These are phyloP conservation scores for Epichloe sylvatica DNA, from an alignment of 2,329 filamentous ascomycete species.

Conservation along the genomic window DNA sequence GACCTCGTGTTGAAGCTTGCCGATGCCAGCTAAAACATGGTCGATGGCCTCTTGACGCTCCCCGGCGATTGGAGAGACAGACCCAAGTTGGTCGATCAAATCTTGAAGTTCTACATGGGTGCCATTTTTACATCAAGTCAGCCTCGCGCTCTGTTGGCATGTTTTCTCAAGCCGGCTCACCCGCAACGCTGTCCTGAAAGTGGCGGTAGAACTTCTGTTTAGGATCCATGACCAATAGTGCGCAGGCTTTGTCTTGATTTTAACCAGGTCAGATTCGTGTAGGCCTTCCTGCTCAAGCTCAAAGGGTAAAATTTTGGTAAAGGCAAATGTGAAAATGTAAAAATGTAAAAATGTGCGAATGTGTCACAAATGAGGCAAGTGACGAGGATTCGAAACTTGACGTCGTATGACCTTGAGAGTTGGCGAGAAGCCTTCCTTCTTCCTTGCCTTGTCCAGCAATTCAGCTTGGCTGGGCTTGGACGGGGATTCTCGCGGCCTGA, in stretches of 20 bases:
- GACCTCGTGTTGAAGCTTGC: conserved; percentile 68
- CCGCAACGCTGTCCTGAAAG: conserved; percentile 61
- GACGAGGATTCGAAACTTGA: no score
- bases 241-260: not conserved
- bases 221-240: conserved; percentile 18
- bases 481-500: not conserved
- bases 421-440: no score
- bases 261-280: not conserved
- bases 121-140: not conserved
- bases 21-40: conserved; percentile 64
- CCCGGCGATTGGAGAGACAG: conserved; percentile 46
- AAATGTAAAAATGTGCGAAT: no score
- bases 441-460: no score
- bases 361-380: no score
- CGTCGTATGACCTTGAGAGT: not conserved
- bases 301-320: no score
- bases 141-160: not conserved
- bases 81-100: conserved; percentile 54
- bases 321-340: no score
- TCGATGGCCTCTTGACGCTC: conserved; percentile 73
- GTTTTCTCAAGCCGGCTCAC: conserved; percentile 32
- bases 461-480: no score
- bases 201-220: conserved; percentile 77
- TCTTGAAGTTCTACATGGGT: conserved; percentile 52
- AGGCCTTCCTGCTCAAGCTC: no score